Percentiles rank a stretch among this genome's conserved stretches.
Evolutionary conservation across 2,329 filamentous ascomycete genomes (phyloP).

Genomic region (Fusarium transvaalense): DNA sequence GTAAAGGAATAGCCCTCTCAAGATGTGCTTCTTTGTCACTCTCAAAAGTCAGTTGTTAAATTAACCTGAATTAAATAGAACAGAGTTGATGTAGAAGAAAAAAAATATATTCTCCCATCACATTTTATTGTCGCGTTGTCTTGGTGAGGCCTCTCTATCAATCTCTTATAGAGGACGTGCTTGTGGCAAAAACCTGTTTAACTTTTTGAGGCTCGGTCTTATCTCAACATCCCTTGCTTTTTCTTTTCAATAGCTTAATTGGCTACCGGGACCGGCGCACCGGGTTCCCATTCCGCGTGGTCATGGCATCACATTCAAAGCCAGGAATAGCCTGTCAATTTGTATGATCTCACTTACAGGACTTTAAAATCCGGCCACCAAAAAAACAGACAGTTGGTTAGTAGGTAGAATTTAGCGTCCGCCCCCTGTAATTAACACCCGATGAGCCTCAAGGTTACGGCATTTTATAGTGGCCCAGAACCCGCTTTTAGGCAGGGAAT

Average conservation of each 20-base stretch:
- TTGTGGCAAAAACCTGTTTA: conserved; percentile 28
- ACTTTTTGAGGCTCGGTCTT: conserved; percentile 46
- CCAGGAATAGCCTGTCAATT: conserved; percentile 6
- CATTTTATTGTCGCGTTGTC: not conserved
- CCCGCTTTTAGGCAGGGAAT: conserved; percentile 36
- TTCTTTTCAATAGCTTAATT: not conserved
- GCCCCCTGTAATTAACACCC: conserved; percentile 18
- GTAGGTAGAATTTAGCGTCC: not conserved
- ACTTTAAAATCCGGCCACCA: conserved; percentile 12
- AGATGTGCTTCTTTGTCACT: too few species aligned
- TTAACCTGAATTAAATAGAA: too few species aligned
- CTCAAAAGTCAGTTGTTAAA: too few species aligned
- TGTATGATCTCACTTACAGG: conserved; percentile 14
- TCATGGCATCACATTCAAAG: conserved; percentile 36
- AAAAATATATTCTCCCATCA: too few species aligned
- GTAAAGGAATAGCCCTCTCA: too few species aligned
- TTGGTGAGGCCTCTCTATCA: conserved; percentile 35
- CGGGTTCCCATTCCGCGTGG: conserved; percentile 33
- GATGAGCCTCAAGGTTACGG: conserved; percentile 42
- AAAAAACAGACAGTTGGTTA: not conserved
- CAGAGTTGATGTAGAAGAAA: too few species aligned
- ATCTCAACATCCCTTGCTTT: conserved; percentile 28
- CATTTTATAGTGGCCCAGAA: conserved; percentile 33
- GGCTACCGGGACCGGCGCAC: conserved; percentile 35
- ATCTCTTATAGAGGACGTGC: conserved; percentile 13